Percentiles rank a stretch among this genome's conserved stretches.
These are phyloP conservation scores for Mycena amicta DNA, from an alignment of 768 basidiomycete species.

Conservation along the genomic window DNA sequence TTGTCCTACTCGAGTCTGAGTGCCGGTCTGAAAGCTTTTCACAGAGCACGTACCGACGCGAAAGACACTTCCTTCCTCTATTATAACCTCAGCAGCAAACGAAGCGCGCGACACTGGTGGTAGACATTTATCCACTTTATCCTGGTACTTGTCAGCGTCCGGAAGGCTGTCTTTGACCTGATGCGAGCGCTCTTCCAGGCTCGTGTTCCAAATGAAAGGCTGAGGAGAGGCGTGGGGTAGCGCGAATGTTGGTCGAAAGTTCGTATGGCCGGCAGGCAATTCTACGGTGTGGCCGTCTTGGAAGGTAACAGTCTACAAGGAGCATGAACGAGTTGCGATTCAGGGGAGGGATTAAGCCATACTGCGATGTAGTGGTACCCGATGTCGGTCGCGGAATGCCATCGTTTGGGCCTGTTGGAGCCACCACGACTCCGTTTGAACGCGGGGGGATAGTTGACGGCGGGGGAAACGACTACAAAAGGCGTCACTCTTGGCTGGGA, in stretches of 20 bases:
- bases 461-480: background rate
- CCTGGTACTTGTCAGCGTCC: background rate
- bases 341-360: background rate
- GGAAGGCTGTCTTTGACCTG: background rate
- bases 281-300: slow-evolving; percentile 4
- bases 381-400: background rate
- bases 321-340: background rate
- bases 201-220: slow-evolving; percentile 3
- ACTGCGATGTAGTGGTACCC: background rate
- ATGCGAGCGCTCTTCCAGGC: background rate
- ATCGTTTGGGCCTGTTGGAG: background rate
- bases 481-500: background rate
- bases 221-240: background rate
- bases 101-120: background rate
- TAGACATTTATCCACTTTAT: slow-evolving; percentile 2
- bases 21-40: background rate
- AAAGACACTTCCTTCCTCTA: slow-evolving; percentile 2
- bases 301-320: slow-evolving; percentile 8
- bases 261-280: slow-evolving; percentile 8
- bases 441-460: slow-evolving; percentile 2
- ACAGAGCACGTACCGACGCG: background rate
- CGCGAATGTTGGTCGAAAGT: slow-evolving; percentile 2
- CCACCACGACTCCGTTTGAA: background rate
- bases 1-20: background rate
- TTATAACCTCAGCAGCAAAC: slow-evolving; percentile 6